Evolutionary conservation across 2,329 filamentous ascomycete genomes (phyloP).

Genomic region (Claviceps quebecensis): DNA sequence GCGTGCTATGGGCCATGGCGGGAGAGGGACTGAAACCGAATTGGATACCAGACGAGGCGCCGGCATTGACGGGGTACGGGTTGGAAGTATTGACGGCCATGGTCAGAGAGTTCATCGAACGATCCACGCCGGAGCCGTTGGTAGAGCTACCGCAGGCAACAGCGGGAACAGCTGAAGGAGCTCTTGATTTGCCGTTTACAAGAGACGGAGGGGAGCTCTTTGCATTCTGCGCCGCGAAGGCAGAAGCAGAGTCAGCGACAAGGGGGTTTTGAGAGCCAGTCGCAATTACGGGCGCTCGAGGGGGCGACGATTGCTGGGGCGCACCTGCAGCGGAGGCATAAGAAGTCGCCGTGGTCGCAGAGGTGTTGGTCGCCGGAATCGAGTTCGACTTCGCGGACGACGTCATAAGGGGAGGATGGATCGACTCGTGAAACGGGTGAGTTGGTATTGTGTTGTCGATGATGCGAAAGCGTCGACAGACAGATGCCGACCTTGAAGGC

Average conservation of each 20-base stretch:
- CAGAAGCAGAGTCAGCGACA: conserved; percentile 38
- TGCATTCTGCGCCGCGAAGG: conserved; percentile 38
- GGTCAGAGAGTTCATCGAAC: conserved; percentile 79
- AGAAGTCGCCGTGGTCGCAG: conserved; percentile 44
- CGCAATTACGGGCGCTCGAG: conserved; percentile 46
- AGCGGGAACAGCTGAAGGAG: conserved; percentile 54
- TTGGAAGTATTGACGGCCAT: conserved; percentile 74
- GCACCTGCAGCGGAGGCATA: conserved; percentile 55
- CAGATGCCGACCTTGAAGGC: conserved; percentile 1
- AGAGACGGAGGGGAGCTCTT: conserved; percentile 57
- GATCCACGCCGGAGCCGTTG: conserved; percentile 59
- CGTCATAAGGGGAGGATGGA: conserved; percentile 36
- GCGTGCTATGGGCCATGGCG: conserved; percentile 51
- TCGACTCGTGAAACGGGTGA: not conserved
- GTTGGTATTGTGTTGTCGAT: not conserved
- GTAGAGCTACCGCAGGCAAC: conserved; percentile 49
- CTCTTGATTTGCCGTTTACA: conserved; percentile 71
- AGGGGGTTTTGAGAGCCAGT: conserved; percentile 40
- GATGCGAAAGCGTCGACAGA: conserved; percentile 1
- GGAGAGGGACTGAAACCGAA: conserved; percentile 65
- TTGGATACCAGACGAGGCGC: conserved; percentile 53
- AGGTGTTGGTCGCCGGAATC: conserved; percentile 43
- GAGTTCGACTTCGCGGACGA: conserved; percentile 41
- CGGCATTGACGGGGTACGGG: conserved; percentile 64
- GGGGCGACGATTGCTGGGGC: conserved; percentile 46